phyloP scores from a whole-genome alignment of 2,329 filamentous ascomycete species.

The Epichloe gansuensis region DNA sequence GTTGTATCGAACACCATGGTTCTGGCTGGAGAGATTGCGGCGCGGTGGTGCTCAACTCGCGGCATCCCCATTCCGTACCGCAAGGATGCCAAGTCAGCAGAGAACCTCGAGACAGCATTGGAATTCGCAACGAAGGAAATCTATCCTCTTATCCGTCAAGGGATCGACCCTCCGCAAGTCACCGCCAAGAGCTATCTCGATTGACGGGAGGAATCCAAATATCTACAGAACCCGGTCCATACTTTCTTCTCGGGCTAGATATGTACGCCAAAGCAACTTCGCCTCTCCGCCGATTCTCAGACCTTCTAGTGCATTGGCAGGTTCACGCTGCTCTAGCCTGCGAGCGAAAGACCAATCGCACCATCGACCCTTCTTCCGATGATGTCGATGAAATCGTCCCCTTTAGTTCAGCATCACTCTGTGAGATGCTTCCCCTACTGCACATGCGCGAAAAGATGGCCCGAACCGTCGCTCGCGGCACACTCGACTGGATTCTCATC shows the following conservation, averaged over 20 bases:
- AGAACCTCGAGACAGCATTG: slow-evolving; percentile 25
- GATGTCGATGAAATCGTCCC: slow-evolving; percentile 29
- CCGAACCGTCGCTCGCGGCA: slow-evolving; percentile 30
- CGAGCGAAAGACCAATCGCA: slow-evolving; percentile 24
- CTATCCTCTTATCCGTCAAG: slow-evolving; percentile 20
- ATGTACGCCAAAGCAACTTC: slow-evolving; percentile 54
- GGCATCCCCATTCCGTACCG: slow-evolving; percentile 49
- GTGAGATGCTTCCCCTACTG: slow-evolving; percentile 35
- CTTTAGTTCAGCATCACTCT: slow-evolving; percentile 30
- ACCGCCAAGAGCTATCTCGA: slow-evolving; percentile 17
- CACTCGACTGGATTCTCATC: slow-evolving; percentile 44
- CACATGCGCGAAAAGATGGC: slow-evolving; percentile 41
- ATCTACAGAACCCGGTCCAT: slow-evolving; percentile 38
- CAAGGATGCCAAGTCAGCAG: slow-evolving; percentile 30
- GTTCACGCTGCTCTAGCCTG: slow-evolving; percentile 45
- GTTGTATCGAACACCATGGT: slow-evolving; percentile 39
- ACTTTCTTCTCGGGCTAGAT: slow-evolving; percentile 45
- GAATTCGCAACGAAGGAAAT: slow-evolving; percentile 23
- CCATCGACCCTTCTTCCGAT: slow-evolving; percentile 16
- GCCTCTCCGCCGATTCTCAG: slow-evolving; percentile 51
- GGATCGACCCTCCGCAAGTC: slow-evolving; percentile 21
- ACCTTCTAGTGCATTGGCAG: slow-evolving; percentile 55
- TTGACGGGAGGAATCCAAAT: slow-evolving; percentile 38
- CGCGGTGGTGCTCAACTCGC: slow-evolving; percentile 46
- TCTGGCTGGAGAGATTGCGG: slow-evolving; percentile 48